phyloP scores from a whole-genome alignment of 2,329 filamentous ascomycete genomes.

The Pseudogymnoascus sp. region DNA sequence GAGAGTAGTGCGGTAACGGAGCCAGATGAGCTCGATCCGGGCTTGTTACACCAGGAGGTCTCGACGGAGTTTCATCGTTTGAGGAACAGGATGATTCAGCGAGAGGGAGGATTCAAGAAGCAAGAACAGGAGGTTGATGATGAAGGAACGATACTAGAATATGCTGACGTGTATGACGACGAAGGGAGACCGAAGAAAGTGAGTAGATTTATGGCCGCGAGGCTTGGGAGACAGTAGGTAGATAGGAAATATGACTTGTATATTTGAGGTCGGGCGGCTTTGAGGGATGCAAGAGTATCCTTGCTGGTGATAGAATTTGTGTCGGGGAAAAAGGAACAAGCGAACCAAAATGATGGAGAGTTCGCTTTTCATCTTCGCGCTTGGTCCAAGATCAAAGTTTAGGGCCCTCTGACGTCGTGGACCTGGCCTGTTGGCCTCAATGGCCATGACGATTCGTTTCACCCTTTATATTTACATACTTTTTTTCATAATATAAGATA shows the following conservation, averaged over 20 bases:
- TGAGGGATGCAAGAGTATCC: not conserved
- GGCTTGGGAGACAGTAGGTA: constrained; percentile 47
- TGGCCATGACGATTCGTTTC: constrained; percentile 58
- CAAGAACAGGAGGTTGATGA: constrained; percentile 32
- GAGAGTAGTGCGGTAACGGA: constrained; percentile 30
- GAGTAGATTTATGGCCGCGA: constrained; percentile 68
- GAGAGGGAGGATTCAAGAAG: constrained; percentile 72
- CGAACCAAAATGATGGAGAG: constrained; percentile 18
- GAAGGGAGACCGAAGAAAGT: constrained; percentile 56
- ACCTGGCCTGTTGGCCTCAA: constrained; percentile 24
- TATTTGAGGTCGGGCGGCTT: not conserved
- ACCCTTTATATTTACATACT: constrained; percentile 46
- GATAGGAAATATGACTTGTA: constrained; percentile 16
- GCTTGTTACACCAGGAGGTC: constrained; percentile 68
- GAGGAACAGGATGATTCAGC: constrained; percentile 75
- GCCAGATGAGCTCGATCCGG: constrained; percentile 64
- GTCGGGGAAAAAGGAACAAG: not conserved
- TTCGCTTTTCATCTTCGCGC: constrained; percentile 42
- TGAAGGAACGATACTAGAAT: not conserved
- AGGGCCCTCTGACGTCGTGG: constrained; percentile 57
- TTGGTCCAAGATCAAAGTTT: constrained; percentile 47
- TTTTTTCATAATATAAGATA: not conserved
- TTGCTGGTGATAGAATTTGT: not conserved
- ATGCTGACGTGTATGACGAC: constrained; percentile 34
- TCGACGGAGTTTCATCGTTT: constrained; percentile 75